Base-by-base conservation (phyloP, 2,329 filamentous ascomycete species). In the Gnomoniopsis sp. region DNA sequence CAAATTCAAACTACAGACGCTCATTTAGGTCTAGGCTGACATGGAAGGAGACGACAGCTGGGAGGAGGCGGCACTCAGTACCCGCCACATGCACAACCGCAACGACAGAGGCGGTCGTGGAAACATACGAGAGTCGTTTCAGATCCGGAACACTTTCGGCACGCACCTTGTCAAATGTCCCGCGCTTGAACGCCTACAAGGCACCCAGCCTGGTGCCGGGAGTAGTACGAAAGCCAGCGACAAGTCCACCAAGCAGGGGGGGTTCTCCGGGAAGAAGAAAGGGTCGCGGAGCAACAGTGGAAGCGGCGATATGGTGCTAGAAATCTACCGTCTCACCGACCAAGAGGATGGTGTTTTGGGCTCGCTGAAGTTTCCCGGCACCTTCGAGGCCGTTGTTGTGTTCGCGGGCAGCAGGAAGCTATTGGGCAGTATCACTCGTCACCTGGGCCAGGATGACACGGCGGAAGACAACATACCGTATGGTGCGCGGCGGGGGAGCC, bases 21-120 rank as follows among this genome's bases (percentile, higher is more conserved):
- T 26, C 33, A 8, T n/a, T n/a, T 17, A 17, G 36, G 36, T 41
- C 19, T 23, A 22, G 26, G 47, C 3, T 33, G 12, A 11, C 2
- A 62, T 62, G 59, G 53, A 50, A 12, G 50, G 17, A 12, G 49
- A 62, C 17, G 41, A 66, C 14, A 58, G 62, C 49, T 67, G 66
- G 66, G 59, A 67, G 49, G 66, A 67, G 23, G 48, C 63, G 7
- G 64, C 63, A 30, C 58, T 67, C 47, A 62, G 61, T 6, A 64
- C 65, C 12, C 58, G 66, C 22, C 66, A 67, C 55, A 57, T 66
- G 8, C 66, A 67, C 56, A 67, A 67, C 56, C 65, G 65, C 7
- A 56, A 64, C 23, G 61, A 61, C 34, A 56, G 59, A 14, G 52
- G 58, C 21, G 53, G 56, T 30, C 52, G 49, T 38, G 30, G 59